A percentile compares a stretch with the other conserved stretches of the same genome.
These are phyloP conservation scores for Rutstroemia sp. DNA, from an alignment of 2,329 filamentous ascomycete species.

Conservation along the genomic window DNA sequence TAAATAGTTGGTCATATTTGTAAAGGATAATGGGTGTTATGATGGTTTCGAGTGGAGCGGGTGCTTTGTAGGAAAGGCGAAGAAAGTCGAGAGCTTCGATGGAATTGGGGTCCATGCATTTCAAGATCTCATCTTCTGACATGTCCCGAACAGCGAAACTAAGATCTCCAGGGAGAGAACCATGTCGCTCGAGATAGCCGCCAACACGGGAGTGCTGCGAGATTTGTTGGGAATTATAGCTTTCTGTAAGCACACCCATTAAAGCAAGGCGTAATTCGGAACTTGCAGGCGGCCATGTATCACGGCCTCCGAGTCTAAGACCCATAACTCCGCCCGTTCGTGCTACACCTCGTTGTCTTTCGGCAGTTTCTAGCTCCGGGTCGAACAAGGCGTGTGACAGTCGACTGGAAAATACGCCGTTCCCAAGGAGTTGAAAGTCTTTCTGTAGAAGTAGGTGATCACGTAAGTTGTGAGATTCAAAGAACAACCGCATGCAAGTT, in stretches of 20 bases:
- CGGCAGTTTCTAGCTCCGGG: slow-evolving; percentile 70
- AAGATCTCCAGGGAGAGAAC: slow-evolving; percentile 56
- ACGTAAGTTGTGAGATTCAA: slow-evolving; percentile 63
- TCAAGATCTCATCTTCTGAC: slow-evolving; percentile 68
- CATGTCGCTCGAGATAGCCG: slow-evolving; percentile 25
- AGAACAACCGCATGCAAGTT: slow-evolving; percentile 69
- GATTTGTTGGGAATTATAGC: slow-evolving; percentile 40
- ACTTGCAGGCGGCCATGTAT: slow-evolving; percentile 87
- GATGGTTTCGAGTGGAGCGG: slow-evolving; percentile 61
- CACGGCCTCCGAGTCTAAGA: slow-evolving; percentile 70
- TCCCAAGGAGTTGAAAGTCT: slow-evolving; percentile 76
- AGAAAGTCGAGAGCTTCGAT: slow-evolving; percentile 92
- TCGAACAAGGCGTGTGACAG: slow-evolving; percentile 81
- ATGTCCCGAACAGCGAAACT: slow-evolving; percentile 83
- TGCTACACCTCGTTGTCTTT: slow-evolving; percentile 62
- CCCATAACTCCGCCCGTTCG: slow-evolving; percentile 69
- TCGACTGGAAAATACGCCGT: slow-evolving; percentile 73
- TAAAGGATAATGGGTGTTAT: slow-evolving; percentile 63
- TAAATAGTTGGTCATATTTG: slow-evolving; percentile 84
- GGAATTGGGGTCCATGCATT: slow-evolving; percentile 73
- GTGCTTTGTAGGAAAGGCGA: slow-evolving; percentile 74
- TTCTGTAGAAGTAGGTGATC: slow-evolving; percentile 68
- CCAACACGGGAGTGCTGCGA: slow-evolving; percentile 24
- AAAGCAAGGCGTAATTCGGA: slow-evolving; percentile 86
- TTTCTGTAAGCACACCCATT: slow-evolving; percentile 77